Evolutionary conservation across 2,329 filamentous ascomycete species (phyloP).

Genomic region (Shiraia bambusicola): DNA sequence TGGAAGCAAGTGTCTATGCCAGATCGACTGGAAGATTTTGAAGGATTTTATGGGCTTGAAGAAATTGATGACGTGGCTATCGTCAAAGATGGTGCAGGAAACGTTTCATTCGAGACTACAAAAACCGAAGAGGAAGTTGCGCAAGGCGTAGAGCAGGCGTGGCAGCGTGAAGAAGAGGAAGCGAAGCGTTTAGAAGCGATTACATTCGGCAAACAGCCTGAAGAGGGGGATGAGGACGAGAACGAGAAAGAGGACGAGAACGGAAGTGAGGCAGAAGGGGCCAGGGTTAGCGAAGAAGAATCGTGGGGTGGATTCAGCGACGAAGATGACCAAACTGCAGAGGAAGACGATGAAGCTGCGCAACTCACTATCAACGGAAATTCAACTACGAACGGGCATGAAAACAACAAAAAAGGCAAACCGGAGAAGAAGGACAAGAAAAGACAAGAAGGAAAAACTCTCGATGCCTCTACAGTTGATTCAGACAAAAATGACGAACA

Average conservation of each 20-base stretch:
- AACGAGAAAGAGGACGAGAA: slow-evolving; percentile 4
- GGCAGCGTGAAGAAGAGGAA: slow-evolving; percentile 24
- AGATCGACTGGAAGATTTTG: slow-evolving; percentile 81
- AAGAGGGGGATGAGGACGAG: slow-evolving; percentile 8
- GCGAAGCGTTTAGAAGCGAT: slow-evolving; percentile 24
- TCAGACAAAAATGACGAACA: slow-evolving; percentile 17
- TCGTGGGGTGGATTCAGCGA: slow-evolving; percentile 36
- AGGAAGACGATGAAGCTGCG: not conserved
- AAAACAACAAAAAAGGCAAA: slow-evolving; percentile 10
- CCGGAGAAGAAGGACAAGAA: slow-evolving; percentile 30
- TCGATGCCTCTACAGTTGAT: slow-evolving; percentile 3
- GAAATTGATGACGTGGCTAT: slow-evolving; percentile 90
- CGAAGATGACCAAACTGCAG: slow-evolving; percentile 14
- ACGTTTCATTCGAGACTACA: slow-evolving; percentile 44
- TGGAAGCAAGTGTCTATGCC: slow-evolving; percentile 69
- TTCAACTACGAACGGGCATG: slow-evolving; percentile 47
- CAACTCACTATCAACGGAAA: not conserved
- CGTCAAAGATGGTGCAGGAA: slow-evolving; percentile 60
- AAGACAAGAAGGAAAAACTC: slow-evolving; percentile 20
- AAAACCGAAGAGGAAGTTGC: slow-evolving; percentile 31
- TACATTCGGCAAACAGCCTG: slow-evolving; percentile 18
- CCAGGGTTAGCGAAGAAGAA: slow-evolving; percentile 13
- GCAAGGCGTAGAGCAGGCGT: slow-evolving; percentile 23
- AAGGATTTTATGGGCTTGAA: slow-evolving; percentile 89
- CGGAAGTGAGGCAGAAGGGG: not conserved